These are phyloP conservation scores for Amanita molliuscula DNA, from an alignment of 768 basidiomycete genomes.

Conservation along the genomic window DNA sequence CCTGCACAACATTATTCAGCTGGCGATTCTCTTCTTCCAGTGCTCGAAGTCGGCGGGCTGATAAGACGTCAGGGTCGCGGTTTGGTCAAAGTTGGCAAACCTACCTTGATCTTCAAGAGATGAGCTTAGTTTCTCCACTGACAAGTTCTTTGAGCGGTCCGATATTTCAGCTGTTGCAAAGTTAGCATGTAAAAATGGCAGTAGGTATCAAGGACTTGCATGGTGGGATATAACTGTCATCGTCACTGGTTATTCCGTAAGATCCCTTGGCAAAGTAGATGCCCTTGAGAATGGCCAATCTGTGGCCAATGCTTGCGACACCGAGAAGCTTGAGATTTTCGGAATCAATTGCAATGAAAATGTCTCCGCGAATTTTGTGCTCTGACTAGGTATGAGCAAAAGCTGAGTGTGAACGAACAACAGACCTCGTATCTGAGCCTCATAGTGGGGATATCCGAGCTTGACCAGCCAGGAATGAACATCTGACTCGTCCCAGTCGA, in stretches of 20 bases:
- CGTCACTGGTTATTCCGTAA: slow-evolving; percentile 72
- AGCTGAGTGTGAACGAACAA: slow-evolving; percentile 10
- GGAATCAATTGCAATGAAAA: slow-evolving; percentile 75
- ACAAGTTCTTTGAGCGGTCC: slow-evolving; percentile 28
- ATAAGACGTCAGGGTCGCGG: not conserved
- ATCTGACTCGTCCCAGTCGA: slow-evolving; percentile 67
- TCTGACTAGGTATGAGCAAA: slow-evolving; percentile 33
- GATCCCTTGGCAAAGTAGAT: slow-evolving; percentile 85
- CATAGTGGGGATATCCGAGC: slow-evolving; percentile 82
- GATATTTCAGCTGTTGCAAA: slow-evolving; percentile 19
- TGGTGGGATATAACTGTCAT: slow-evolving; percentile 81
- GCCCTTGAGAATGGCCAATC: slow-evolving; percentile 84
- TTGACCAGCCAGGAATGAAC: slow-evolving; percentile 72
- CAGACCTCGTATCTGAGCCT: slow-evolving; percentile 69
- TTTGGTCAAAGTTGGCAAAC: slow-evolving; percentile 7
- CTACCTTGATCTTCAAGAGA: slow-evolving; percentile 70
- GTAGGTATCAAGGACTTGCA: slow-evolving; percentile 39
- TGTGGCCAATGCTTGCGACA: slow-evolving; percentile 82
- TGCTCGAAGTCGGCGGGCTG: slow-evolving; percentile 56
- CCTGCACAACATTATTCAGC: slow-evolving; percentile 50
- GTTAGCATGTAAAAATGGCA: not conserved
- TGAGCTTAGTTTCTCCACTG: slow-evolving; percentile 56
- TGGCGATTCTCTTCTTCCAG: slow-evolving; percentile 75
- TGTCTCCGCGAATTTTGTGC: slow-evolving; percentile 87
- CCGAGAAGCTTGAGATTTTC: slow-evolving; percentile 82